phyloP scores from a whole-genome alignment of 1,139 yeast genomes.

The Eremothecium coryli region DNA sequence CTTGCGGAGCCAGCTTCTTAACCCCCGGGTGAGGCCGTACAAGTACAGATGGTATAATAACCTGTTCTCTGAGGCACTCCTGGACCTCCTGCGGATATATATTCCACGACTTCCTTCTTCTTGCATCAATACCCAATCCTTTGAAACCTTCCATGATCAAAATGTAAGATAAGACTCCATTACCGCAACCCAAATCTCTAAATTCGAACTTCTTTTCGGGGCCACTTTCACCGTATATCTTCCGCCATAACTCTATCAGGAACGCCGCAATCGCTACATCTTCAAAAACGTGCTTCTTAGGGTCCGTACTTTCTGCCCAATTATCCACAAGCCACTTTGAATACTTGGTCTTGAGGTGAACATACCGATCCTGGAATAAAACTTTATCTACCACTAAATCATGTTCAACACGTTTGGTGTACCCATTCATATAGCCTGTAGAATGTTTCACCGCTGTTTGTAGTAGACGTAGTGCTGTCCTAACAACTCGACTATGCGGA shows the following conservation, averaged over 20 bases:
- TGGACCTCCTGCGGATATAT: conserved; percentile 58
- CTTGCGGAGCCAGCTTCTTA: conserved; percentile 43
- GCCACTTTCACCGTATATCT: conserved; percentile 37
- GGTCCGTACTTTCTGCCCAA: conserved; percentile 93
- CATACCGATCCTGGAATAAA: conserved; percentile 74
- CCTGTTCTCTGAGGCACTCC: conserved; percentile 55
- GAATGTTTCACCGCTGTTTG: conserved; percentile 81
- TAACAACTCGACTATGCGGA: conserved; percentile 50
- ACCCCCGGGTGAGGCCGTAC: conserved; percentile 61
- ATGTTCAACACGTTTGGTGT: conserved; percentile 79
- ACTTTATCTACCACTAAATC: conserved; percentile 79
- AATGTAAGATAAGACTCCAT: conserved; percentile 76
- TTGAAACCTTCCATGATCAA: conserved; percentile 67
- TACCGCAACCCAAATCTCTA: conserved; percentile 92
- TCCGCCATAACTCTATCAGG: conserved; percentile 76
- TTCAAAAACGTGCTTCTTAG: conserved; percentile 91
- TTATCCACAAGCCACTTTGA: conserved; percentile 65
- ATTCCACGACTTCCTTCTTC: conserved; percentile 82
- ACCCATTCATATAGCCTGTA: conserved; percentile 72
- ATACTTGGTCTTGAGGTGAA: conserved; percentile 70
- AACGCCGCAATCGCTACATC: conserved; percentile 95
- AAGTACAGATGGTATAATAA: conserved; percentile 65
- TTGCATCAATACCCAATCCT: conserved; percentile 85
- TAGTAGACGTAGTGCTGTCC: conserved; percentile 73
- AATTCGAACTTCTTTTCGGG: conserved; percentile 49